Conservation (phyloP, 1,284 basidiomycete species). For the Kwoniella shivajii region DNA sequence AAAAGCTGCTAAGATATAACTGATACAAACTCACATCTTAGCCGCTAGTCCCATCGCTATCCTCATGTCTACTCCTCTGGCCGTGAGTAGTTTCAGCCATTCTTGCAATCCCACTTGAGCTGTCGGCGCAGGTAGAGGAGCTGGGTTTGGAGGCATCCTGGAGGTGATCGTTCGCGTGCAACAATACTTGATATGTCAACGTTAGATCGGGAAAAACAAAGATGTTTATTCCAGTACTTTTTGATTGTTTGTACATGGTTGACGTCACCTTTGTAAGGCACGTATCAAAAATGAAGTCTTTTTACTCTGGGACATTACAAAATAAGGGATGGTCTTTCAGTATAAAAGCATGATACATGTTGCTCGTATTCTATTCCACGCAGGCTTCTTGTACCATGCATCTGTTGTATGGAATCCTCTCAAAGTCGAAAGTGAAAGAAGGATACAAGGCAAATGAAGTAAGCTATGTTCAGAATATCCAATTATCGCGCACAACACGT, state of each 20-base stretch:
- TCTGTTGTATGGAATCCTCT: no score
- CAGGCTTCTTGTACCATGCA: no score
- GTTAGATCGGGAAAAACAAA: neutral
- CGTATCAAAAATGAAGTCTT: no score
- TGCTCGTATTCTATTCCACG: no score
- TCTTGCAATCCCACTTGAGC: conserved; percentile 63
- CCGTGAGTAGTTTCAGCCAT: conserved; percentile 73
- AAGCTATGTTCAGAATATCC: no score
- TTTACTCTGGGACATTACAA: no score
- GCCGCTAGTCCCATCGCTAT: conserved; percentile 75
- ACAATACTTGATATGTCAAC: neutral
- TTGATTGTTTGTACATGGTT: neutral
- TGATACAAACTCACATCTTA: conserved; percentile 65
- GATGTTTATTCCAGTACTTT: neutral
- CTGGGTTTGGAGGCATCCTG: conserved; percentile 26
- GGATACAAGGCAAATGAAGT: no score
- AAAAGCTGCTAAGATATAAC: neutral
- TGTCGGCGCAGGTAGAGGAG: conserved; percentile 16
- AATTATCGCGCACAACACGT: no score
- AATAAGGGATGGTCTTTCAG: no score
- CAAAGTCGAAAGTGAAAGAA: no score
- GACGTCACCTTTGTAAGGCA: neutral
- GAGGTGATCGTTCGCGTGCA: neutral
- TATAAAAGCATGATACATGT: no score
- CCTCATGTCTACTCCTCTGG: conserved; percentile 64